phyloP scores from a whole-genome alignment of 2,329 filamentous ascomycete species.

The Alternaria triticimaculans region DNA sequence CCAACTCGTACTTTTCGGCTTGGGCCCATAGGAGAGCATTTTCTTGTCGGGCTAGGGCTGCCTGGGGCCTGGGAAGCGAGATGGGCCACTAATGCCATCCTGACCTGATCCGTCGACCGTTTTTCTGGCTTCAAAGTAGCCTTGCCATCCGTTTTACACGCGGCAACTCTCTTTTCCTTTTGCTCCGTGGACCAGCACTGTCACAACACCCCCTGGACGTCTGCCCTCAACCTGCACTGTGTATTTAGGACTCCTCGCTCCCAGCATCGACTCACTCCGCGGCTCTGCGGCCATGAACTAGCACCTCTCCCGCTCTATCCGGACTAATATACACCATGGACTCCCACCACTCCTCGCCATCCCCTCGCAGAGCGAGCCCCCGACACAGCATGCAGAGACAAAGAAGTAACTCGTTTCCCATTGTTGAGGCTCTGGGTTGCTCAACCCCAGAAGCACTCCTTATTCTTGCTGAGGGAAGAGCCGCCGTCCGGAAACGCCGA shows the following conservation, averaged over 20 bases:
- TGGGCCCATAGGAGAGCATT: slow-evolving; percentile 26
- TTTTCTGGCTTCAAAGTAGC: slow-evolving; percentile 30
- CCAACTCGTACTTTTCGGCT: slow-evolving; percentile 23
- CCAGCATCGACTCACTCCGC: slow-evolving; percentile 19
- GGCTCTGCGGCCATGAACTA: slow-evolving; percentile 33
- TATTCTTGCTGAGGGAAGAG: slow-evolving; percentile 44
- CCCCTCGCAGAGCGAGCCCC: slow-evolving; percentile 21
- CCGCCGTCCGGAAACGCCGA: slow-evolving; percentile 41
- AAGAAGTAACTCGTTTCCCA: slow-evolving; percentile 46
- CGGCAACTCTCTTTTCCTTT: slow-evolving; percentile 12
- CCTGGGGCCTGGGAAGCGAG: slow-evolving; percentile 25
- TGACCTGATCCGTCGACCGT: slow-evolving; percentile 30
- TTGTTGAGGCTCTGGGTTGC: slow-evolving; percentile 44
- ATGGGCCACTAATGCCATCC: slow-evolving; percentile 36
- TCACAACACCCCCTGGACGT: neutral
- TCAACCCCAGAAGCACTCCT: slow-evolving; percentile 46
- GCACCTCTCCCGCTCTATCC: slow-evolving; percentile 22
- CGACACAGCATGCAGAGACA: slow-evolving; percentile 36
- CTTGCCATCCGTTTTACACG: slow-evolving; percentile 17
- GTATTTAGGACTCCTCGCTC: neutral
- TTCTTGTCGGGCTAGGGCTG: slow-evolving; percentile 24
- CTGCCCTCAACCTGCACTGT: neutral
- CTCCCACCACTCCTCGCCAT: slow-evolving; percentile 32
- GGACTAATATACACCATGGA: slow-evolving; percentile 32
- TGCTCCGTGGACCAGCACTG: slow-evolving; percentile 1